Evolutionary conservation across 306 rosid species (phyloP).

Genomic region (Gastrolobium villosum): DNA sequence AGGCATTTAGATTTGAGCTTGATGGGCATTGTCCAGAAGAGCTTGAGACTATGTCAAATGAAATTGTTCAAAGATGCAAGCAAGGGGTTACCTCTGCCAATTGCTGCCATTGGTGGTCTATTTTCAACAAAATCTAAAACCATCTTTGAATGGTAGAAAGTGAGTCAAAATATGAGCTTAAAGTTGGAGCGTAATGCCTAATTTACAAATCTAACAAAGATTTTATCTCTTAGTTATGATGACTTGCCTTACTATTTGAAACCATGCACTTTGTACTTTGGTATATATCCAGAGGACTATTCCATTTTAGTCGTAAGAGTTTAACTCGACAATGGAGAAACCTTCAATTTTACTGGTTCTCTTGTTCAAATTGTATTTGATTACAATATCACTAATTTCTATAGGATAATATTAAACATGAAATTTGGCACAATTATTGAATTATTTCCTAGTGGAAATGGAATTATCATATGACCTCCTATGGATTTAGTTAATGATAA

Average conservation of each 20-base stretch:
- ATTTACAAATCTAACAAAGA: not conserved
- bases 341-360: too few relatives aligned
- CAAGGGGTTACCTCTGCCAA: slow-evolving; percentile 52
- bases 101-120: slow-evolving; percentile 48
- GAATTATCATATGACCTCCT: not conserved
- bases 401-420: too few relatives aligned
- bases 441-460: not conserved
- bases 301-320: slow-evolving; percentile 21
- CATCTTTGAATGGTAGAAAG: slow-evolving; percentile 42
- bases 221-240: slow-evolving; percentile 45
- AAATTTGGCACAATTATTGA: not conserved
- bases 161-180: slow-evolving; percentile 3
- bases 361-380: too few relatives aligned
- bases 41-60: slow-evolving; percentile 34
- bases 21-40: slow-evolving; percentile 14
- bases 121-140: slow-evolving; percentile 45
- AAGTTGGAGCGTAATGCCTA: slow-evolving; percentile 41
- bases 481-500: not conserved
- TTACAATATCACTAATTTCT: too few relatives aligned
- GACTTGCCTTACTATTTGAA: slow-evolving; percentile 47
- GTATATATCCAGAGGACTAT: slow-evolving; percentile 52
- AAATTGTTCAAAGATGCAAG: slow-evolving; percentile 45
- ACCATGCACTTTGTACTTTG: slow-evolving; percentile 49
- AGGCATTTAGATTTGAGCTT: slow-evolving; percentile 26
- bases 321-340: slow-evolving; percentile 50